Base-by-base conservation (phyloP, 73 alveolate genomes). In the Paramecium biaurelia region DNA sequence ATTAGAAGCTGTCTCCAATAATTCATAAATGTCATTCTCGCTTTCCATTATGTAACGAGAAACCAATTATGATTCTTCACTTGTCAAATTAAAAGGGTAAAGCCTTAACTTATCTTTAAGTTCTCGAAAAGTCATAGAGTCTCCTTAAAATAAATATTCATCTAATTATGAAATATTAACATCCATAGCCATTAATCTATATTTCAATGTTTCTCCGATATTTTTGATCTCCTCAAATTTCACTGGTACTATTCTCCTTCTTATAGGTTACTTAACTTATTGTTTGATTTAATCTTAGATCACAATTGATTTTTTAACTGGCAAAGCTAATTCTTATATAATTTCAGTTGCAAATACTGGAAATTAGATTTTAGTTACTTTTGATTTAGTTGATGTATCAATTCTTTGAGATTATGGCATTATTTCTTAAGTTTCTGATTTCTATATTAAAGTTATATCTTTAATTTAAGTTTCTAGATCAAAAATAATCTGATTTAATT, bases 161-260 rank as follows among this genome's bases (percentile, higher is more conserved):
- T 79, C 90, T 1, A 79, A 24, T 18, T 79, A 12, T 37, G 6
- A 5, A 24, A 41, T 30, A 20, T 1, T 41, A 4, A 79, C 47
- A 30, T 47, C 70, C 90, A 79, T 43, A 15, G 90, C 90, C 90
- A 79, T 79, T 7, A 79, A 45, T 24, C 90, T 14, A 43, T 79
- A 79, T 18, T 43, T 79, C 24, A 79, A 20, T 30, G 90, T 79
- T 10, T 79, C 90, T 4, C 76, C 74, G 2, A 79, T 79, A 15
- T 21, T 41, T 45, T 45, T 79, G 4, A 79, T 34, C 2, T 79
- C 90, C 11, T 79, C 42, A 42, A 30, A 79, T 43, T 38, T 41
- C 0, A 79, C 56, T 43, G 90, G 90, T 15, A 43, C 56, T 14
- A 43, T 79, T 20, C 49, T 79, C 43, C 72, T 79, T 47, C 56